These are phyloP conservation scores for Metarhizium album DNA, from an alignment of 2,329 filamentous ascomycete species.

Conservation along the genomic window DNA sequence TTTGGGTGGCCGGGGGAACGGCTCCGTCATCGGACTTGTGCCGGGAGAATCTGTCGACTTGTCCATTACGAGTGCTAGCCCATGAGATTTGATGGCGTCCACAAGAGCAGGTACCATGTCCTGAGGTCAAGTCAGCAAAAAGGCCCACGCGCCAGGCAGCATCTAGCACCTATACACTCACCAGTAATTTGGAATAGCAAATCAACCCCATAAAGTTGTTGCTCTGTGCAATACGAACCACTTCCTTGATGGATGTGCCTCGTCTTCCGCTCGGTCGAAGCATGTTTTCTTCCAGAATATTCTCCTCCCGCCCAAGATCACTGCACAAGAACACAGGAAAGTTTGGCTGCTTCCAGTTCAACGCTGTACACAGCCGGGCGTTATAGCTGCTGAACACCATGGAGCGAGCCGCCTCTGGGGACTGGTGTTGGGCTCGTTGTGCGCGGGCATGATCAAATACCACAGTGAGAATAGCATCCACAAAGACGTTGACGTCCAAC, in stretches of 20 bases:
- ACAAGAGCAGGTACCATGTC: slow-evolving; percentile 88
- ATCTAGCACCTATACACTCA: slow-evolving; percentile 34
- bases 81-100: slow-evolving; percentile 88
- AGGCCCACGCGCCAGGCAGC: not conserved
- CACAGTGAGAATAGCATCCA: slow-evolving; percentile 69
- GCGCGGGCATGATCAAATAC: slow-evolving; percentile 85
- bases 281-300: slow-evolving; percentile 25
- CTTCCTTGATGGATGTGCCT: slow-evolving; percentile 85
- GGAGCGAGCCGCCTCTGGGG: slow-evolving; percentile 64
- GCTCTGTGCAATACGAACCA: slow-evolving; percentile 80
- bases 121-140: slow-evolving; percentile 33
- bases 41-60: slow-evolving; percentile 51
- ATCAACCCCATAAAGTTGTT: slow-evolving; percentile 99
- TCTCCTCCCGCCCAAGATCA: slow-evolving; percentile 61
- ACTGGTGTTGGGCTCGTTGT: slow-evolving; percentile 50
- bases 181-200: slow-evolving; percentile 76
- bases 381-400: slow-evolving; percentile 95
- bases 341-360: slow-evolving; percentile 99
- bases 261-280: slow-evolving; percentile 53
- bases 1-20: slow-evolving; percentile 55
- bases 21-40: slow-evolving; percentile 30
- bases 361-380: slow-evolving; percentile 74
- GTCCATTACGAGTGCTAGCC: slow-evolving; percentile 84
- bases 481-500: slow-evolving; percentile 75
- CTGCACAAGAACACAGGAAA: slow-evolving; percentile 95